Conservation (phyloP, 2,329 filamentous ascomycete genomes). For the Cladobotryum protrusum region DNA sequence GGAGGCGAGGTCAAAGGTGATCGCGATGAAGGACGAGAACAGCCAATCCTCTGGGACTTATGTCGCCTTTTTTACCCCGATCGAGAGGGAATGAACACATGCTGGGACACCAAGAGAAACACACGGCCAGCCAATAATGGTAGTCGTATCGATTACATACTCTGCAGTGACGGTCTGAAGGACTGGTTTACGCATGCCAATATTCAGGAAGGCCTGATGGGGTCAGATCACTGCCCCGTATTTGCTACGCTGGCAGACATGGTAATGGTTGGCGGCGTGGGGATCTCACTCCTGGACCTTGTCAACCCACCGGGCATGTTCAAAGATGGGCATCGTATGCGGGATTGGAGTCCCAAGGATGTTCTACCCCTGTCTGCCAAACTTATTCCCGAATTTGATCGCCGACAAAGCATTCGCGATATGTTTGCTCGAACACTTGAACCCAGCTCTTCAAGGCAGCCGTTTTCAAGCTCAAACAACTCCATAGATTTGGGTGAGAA, state of each 20-base stretch:
- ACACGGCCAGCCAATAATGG: slow-evolving; percentile 94
- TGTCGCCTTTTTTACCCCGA: slow-evolving; percentile 73
- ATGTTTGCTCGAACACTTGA: slow-evolving; percentile 62
- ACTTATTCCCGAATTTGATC: slow-evolving; percentile 81
- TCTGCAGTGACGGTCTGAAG: slow-evolving; percentile 74
- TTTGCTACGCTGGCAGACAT: slow-evolving; percentile 66
- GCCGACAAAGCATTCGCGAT: slow-evolving; percentile 77
- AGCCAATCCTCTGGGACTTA: slow-evolving; percentile 73
- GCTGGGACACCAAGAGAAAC: slow-evolving; percentile 93
- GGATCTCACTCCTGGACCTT: slow-evolving; percentile 58
- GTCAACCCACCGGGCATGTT: slow-evolving; percentile 76
- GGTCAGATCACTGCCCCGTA: slow-evolving; percentile 94
- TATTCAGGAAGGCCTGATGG: slow-evolving; percentile 90
- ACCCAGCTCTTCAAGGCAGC: slow-evolving; percentile 1
- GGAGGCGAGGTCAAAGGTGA: slow-evolving; percentile 62
- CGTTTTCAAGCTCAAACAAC: background rate
- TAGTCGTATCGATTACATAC: slow-evolving; percentile 85
- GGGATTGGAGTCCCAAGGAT: slow-evolving; percentile 61
- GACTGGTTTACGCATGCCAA: slow-evolving; percentile 74
- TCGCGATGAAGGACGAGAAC: slow-evolving; percentile 62
- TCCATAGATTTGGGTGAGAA: background rate
- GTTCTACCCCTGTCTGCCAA: slow-evolving; percentile 71
- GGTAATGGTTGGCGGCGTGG: slow-evolving; percentile 44
- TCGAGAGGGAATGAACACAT: slow-evolving; percentile 90
- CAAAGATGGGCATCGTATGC: slow-evolving; percentile 54